A percentile compares a stretch with the other conserved stretches of the same genome.
Conservation (phyloP, 2,329 filamentous ascomycete species). For the Aureobasidium sp. region DNA sequence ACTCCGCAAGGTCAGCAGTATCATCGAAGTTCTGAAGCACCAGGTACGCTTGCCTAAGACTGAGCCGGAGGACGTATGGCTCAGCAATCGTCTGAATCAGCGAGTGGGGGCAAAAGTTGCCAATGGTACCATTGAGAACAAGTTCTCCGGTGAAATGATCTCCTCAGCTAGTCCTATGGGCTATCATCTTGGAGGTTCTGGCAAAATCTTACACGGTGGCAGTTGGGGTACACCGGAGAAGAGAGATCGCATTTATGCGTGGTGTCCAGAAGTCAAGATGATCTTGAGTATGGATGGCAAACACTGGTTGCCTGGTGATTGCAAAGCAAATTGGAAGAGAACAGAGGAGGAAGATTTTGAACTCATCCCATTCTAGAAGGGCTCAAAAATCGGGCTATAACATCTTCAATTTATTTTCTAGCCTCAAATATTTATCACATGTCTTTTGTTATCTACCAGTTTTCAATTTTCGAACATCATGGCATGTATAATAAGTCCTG, state of each 20-base stretch:
- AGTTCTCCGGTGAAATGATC: background rate
- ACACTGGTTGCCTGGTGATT: background rate
- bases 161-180: background rate
- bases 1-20: background rate
- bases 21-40: background rate
- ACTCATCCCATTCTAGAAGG: background rate
- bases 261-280: slow-evolving; percentile 4
- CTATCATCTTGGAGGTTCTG: background rate
- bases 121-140: background rate
- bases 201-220: background rate
- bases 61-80: background rate
- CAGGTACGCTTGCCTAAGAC: background rate
- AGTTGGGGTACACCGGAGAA: background rate
- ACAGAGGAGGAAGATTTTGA: background rate
- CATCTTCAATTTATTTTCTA: background rate
- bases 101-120: background rate
- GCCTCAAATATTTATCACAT: background rate
- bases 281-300: background rate
- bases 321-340: background rate
- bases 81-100: background rate
- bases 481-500: background rate
- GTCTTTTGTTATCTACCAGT: background rate
- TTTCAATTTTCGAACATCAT: background rate
- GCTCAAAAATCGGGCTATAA: background rate
- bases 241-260: background rate